A percentile compares a stretch with the other conserved stretches of the same genome.
Evolutionary conservation across 768 basidiomycete species (phyloP).

Genomic region (Collybiopsis confluens): DNA sequence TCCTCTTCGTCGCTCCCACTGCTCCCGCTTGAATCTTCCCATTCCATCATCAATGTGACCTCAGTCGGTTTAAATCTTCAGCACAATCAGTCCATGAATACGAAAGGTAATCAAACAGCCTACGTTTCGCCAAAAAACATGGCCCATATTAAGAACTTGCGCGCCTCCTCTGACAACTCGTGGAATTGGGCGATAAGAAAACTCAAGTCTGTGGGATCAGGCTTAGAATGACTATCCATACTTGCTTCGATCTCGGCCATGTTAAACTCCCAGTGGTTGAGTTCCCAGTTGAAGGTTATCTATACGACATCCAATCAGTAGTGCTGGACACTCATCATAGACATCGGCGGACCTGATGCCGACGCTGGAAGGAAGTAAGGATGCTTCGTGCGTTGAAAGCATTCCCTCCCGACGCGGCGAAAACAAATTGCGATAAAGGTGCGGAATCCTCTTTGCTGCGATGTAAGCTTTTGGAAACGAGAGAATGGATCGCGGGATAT

Average conservation of each 20-base stretch:
- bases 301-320: constrained; percentile 18
- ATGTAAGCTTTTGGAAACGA: constrained; percentile 64
- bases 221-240: constrained; percentile 45
- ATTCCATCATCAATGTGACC: constrained; percentile 69
- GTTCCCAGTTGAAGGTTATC: constrained; percentile 65
- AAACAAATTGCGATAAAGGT: constrained; percentile 52
- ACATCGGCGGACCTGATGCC: constrained; percentile 45
- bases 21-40: constrained; percentile 56
- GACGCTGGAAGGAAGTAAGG: constrained; percentile 58
- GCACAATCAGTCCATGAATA: not conserved
- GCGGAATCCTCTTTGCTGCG: constrained; percentile 51
- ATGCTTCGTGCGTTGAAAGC: constrained; percentile 67
- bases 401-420: constrained; percentile 59
- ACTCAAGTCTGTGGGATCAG: constrained; percentile 59
- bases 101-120: constrained; percentile 17
- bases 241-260: constrained; percentile 52
- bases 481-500: constrained; percentile 48
- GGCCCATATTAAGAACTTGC: constrained; percentile 68
- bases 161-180: constrained; percentile 59
- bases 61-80: constrained; percentile 69
- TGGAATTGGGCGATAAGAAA: constrained; percentile 58
- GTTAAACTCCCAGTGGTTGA: constrained; percentile 66
- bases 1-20: constrained; percentile 51
- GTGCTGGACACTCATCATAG: not conserved
- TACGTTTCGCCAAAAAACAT: constrained; percentile 71